A percentile compares a stretch with the other conserved stretches of the same genome.
phyloP scores from a whole-genome alignment of 2,329 filamentous ascomycete species.

The Keithomyces neogunnii region DNA sequence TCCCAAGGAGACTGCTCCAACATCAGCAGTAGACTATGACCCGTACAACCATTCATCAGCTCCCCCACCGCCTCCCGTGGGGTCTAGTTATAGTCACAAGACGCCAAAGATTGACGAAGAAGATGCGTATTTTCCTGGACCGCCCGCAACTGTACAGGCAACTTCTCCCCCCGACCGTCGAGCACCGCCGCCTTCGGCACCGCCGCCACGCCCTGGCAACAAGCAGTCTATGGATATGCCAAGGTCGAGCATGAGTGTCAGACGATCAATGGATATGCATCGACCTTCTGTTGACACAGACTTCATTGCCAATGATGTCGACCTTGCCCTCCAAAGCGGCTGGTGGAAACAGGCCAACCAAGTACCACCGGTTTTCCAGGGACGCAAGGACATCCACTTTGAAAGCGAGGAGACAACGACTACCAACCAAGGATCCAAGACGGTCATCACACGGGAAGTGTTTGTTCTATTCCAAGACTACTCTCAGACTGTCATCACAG shows the following conservation, averaged over 20 bases:
- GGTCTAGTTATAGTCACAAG: constrained; percentile 21
- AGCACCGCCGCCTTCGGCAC: constrained; percentile 31
- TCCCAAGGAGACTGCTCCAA: constrained; percentile 17
- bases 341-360: constrained; percentile 85
- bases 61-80: constrained; percentile 14
- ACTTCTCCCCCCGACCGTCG: constrained; percentile 30
- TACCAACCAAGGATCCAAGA: constrained; percentile 60
- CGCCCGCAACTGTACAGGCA: constrained; percentile 34
- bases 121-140: constrained; percentile 35
- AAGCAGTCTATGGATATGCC: constrained; percentile 27
- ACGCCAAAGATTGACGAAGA: constrained; percentile 37
- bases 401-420: constrained; percentile 74
- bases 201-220: constrained; percentile 11
- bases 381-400: constrained; percentile 71
- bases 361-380: constrained; percentile 73
- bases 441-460: constrained; percentile 67
- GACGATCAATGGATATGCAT: constrained; percentile 64
- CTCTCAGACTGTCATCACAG: constrained; percentile 83
- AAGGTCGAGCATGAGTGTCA: constrained; percentile 30
- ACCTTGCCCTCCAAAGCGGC: constrained; percentile 61
- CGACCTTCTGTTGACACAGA: constrained; percentile 71
- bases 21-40: constrained; percentile 56
- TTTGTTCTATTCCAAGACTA: constrained; percentile 94
- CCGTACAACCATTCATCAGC: constrained; percentile 48
- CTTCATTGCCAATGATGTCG: constrained; percentile 81